Conservation (phyloP, 2,329 filamentous ascomycete species). For the Trichoderma atroviride region DNA sequence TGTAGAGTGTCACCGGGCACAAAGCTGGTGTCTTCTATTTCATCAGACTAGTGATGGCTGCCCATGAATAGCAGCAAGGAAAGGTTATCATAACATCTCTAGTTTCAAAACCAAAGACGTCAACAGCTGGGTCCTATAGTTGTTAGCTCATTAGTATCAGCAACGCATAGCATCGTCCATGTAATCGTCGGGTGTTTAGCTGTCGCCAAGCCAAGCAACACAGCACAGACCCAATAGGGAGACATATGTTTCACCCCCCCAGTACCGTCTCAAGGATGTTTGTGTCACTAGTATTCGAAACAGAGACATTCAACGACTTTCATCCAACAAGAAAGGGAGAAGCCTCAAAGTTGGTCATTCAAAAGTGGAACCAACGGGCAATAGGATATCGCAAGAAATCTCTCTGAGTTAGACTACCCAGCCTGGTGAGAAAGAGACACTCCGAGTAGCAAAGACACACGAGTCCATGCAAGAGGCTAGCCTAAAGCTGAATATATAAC, state of each 20-base stretch:
- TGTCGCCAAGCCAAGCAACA: background rate
- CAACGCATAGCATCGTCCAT: background rate
- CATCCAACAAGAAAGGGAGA: background rate
- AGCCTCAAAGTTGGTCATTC: no score
- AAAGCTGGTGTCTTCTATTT: background rate
- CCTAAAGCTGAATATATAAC: background rate
- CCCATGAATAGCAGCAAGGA: background rate
- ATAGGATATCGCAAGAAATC: background rate
- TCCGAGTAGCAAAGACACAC: background rate
- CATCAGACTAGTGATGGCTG: background rate
- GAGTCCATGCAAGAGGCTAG: background rate
- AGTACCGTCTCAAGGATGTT: background rate
- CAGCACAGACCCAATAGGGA: background rate
- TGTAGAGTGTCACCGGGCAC: background rate
- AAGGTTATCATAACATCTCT: background rate
- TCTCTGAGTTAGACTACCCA: background rate
- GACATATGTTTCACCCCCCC: background rate
- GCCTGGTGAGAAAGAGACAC: background rate
- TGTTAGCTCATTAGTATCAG: background rate
- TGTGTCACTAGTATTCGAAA: background rate
- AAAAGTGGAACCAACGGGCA: no score
- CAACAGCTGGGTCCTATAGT: background rate
- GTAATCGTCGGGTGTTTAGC: background rate
- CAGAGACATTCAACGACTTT: background rate
- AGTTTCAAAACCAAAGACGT: background rate